Evolutionary conservation across 148 eudicot genomes (phyloP).

Genomic region (Selenicereus undatus): DNA sequence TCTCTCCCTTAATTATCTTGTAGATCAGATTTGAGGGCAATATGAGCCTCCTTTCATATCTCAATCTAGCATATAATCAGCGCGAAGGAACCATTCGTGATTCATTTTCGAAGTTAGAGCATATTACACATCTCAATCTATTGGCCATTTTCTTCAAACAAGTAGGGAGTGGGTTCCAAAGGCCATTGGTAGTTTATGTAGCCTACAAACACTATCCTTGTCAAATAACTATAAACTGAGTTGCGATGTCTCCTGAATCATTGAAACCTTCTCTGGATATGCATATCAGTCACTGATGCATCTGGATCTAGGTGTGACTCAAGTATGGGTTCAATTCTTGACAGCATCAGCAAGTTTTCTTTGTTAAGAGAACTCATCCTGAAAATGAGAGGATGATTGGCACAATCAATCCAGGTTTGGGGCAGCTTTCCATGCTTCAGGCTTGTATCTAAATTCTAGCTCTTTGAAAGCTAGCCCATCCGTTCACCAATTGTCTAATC

Average conservation of each 20-base stretch:
- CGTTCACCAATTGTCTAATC: conserved; percentile 20
- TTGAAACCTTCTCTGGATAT: neutral
- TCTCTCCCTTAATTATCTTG: conserved; percentile 6
- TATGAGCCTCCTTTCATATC: neutral
- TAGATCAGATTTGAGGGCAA: too few relatives aligned
- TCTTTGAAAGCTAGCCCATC: conserved; percentile 19
- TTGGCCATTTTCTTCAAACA: neutral
- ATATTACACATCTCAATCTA: neutral
- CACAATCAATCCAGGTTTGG: conserved; percentile 1
- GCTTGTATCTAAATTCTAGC: conserved; percentile 17
- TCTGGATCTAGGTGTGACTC: conserved; percentile 16
- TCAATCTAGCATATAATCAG: neutral
- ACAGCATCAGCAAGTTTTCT: conserved; percentile 6
- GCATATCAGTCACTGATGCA: neutral
- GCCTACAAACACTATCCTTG: neutral
- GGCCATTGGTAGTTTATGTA: neutral
- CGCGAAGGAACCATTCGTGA: neutral
- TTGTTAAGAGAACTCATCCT: conserved; percentile 14
- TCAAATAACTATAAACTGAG: neutral
- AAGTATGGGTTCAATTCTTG: conserved; percentile 25
- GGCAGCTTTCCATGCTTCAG: conserved; percentile 18
- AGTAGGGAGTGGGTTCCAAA: neutral
- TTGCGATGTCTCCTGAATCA: neutral
- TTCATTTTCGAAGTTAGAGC: conserved; percentile 5
- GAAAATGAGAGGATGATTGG: conserved; percentile 13